Evolutionary conservation across 2,329 filamentous ascomycete genomes (phyloP).

Genomic region (Colletotrichum magnum): DNA sequence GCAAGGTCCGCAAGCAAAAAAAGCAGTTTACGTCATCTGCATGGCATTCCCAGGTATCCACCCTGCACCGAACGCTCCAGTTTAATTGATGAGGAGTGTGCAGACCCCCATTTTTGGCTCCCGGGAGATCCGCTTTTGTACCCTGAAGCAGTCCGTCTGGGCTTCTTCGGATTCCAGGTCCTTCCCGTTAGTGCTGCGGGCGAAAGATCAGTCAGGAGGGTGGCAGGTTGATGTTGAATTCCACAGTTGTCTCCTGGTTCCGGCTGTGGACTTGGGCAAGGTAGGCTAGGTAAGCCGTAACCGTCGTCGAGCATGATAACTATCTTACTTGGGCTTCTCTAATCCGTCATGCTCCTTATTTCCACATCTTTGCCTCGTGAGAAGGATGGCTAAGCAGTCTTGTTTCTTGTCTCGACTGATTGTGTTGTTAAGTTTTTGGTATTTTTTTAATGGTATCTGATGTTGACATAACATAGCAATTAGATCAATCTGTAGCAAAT

Average conservation of each 20-base stretch:
- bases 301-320: too few relatives aligned
- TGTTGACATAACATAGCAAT: not conserved
- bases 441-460: not conserved
- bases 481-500: not conserved
- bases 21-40: slow-evolving; percentile 33
- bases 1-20: slow-evolving; percentile 34
- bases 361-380: too few relatives aligned
- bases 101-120: slow-evolving; percentile 19
- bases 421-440: not conserved
- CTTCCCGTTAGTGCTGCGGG: not conserved
- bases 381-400: too few relatives aligned
- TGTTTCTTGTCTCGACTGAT: too few relatives aligned
- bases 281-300: not conserved
- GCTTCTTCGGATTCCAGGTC: not conserved
- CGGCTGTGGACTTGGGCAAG: not conserved
- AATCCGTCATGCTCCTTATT: too few relatives aligned
- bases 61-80: slow-evolving; percentile 11
- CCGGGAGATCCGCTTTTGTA: slow-evolving; percentile 32
- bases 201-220: not conserved
- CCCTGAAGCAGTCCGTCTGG: slow-evolving; percentile 2
- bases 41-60: slow-evolving; percentile 16
- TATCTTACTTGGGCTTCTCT: too few relatives aligned
- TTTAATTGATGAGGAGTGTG: slow-evolving; percentile 32
- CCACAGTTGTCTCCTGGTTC: too few relatives aligned
- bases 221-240: not conserved